A percentile compares a stretch with the other conserved stretches of the same genome.
Evolutionary conservation across 148 eudicot genomes (phyloP).

Genomic region (Nepenthes gracilis): DNA sequence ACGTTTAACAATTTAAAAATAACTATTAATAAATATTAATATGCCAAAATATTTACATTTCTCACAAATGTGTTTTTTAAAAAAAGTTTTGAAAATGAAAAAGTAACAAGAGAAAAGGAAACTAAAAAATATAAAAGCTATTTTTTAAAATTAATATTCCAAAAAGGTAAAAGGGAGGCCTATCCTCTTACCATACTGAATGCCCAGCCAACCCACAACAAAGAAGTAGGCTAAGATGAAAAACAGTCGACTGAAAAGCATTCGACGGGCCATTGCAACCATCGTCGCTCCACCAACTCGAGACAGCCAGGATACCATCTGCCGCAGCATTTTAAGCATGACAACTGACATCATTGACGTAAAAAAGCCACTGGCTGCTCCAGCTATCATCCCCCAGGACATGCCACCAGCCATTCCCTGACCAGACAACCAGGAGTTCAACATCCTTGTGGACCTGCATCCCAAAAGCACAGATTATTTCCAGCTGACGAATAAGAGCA

Average conservation of each 20-base stretch:
- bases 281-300: constrained; percentile 13
- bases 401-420: constrained; percentile 23
- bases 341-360: constrained; percentile 40
- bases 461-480: not conserved
- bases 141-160: constrained; percentile 4
- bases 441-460: constrained; percentile 50
- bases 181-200: constrained; percentile 58
- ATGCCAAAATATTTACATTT: too few relatives aligned
- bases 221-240: constrained; percentile 68
- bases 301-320: constrained; percentile 18
- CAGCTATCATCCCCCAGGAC: constrained; percentile 53
- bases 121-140: too few relatives aligned
- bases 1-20: too few relatives aligned
- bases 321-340: constrained; percentile 30
- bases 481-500: not conserved
- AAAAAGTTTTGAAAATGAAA: too few relatives aligned
- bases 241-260: constrained; percentile 39
- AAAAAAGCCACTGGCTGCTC: constrained; percentile 45
- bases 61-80: too few relatives aligned
- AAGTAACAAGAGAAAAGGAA: too few relatives aligned
- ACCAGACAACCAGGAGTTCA: constrained; percentile 40
- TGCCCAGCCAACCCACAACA: constrained; percentile 60
- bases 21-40: too few relatives aligned
- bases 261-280: constrained; percentile 16
- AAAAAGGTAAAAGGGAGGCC: constrained; percentile 42